A percentile compares a stretch with the other conserved stretches of the same genome.
These are phyloP conservation scores for Gaeumannomyces sp. DNA, from an alignment of 2,329 filamentous ascomycete genomes.

Conservation along the genomic window DNA sequence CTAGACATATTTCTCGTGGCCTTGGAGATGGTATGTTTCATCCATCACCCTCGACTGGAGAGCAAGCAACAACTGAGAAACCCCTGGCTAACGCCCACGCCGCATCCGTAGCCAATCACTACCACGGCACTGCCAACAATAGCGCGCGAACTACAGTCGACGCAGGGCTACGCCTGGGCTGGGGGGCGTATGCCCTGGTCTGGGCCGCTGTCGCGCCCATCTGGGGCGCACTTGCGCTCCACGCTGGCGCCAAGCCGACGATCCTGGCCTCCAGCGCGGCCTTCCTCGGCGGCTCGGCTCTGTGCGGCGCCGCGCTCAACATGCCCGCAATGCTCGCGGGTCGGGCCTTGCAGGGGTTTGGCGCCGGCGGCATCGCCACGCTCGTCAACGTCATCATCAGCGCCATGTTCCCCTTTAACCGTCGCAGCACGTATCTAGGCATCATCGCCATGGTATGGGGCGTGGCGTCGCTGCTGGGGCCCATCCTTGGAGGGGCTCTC, in stretches of 20 bases:
- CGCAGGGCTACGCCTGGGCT: no score
- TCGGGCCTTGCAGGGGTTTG: slow-evolving; percentile 50
- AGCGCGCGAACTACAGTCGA: no score
- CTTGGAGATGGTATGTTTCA: no score
- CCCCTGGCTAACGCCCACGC: no score
- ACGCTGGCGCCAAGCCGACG: slow-evolving; percentile 44
- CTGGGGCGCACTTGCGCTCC: no score
- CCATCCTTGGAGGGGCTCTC: slow-evolving; percentile 17
- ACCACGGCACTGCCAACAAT: no score
- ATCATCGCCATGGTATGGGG: slow-evolving; percentile 19
- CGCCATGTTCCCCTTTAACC: slow-evolving; percentile 28
- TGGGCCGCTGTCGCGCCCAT: no score
- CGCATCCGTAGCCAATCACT: no score
- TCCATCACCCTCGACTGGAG: no score
- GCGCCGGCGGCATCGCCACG: slow-evolving; percentile 51
- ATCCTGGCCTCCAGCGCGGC: slow-evolving; percentile 42
- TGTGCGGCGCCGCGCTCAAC: slow-evolving; percentile 43
- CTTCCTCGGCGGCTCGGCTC: slow-evolving; percentile 48
- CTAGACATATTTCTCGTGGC: no score
- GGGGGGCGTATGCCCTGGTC: no score
- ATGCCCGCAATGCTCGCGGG: slow-evolving; percentile 49
- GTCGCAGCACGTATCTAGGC: slow-evolving; percentile 18
- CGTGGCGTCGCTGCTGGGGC: slow-evolving; percentile 15
- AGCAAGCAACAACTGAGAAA: no score
- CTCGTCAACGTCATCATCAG: slow-evolving; percentile 54